Base-by-base conservation (phyloP, 75 land plant species). In the Isoetes taiwanensis region DNA sequence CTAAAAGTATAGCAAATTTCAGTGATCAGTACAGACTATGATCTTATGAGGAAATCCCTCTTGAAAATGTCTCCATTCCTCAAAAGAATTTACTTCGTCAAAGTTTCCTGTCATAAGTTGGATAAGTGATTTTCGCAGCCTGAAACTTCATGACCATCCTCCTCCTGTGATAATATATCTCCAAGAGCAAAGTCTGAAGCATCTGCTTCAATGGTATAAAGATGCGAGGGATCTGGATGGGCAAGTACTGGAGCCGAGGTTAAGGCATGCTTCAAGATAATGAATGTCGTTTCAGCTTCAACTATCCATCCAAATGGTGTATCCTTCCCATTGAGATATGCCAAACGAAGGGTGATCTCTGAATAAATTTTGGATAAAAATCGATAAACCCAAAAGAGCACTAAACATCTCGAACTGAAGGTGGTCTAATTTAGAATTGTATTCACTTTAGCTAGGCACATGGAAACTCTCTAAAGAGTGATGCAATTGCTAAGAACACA, bases 211-310 rank as follows among this genome's bases (percentile, higher is more conserved):
- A 64, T 19, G 10, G 40, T 14, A 27, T 33, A 64, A 2, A 16
- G 1, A 17, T 55, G 30, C 3, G 30, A 32, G 28, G 48, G 41
- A 56, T 55, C 32, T 14, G 59, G 58, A 5, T 34, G 4, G n/a
- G 59, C 46, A 2, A 64, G 30, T 2, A 64, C 32, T 3, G 66
- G 66, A 8, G 66, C n/a, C 1, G 66, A 20, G 14, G 59, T 28
- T 26, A 64, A 23, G 1, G 43, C 42, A 6, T n/a, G 4, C 23
- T 56, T 55, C 9, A 64, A 28, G 1, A 0, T 26, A 2, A 2
- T 17, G 19, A 55, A 64, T 4, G 41, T 40, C 16, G 4, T 1
- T 5, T 35, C 19, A 6, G 55, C 43, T 16, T 14, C 29, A 2
- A 23, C 14, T 28, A 30, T 38, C 63, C 63, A 60, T 1, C 38